phyloP scores from a whole-genome alignment of 192 early-diverging fungal species.

The Entomortierella beljakovae region DNA sequence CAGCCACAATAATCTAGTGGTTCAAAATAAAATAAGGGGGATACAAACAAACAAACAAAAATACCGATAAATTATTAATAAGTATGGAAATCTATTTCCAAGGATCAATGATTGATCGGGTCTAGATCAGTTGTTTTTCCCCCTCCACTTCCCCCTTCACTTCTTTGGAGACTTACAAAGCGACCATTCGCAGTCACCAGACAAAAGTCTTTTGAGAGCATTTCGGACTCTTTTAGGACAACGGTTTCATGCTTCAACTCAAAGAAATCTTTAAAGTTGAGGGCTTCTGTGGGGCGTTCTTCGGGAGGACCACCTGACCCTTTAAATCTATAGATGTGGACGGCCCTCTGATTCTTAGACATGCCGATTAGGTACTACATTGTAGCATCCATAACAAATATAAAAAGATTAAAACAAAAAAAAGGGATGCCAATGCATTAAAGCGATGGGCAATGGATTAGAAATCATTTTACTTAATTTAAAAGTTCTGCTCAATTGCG shows the following conservation, averaged over 20 bases:
- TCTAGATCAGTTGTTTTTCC: too few species aligned
- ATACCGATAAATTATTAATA: background rate
- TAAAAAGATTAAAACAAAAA: background rate
- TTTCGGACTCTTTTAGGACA: slow-evolving; percentile 45
- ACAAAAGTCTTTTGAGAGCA: slow-evolving; percentile 73
- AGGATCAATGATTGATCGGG: background rate
- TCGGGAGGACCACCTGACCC: slow-evolving; percentile 34
- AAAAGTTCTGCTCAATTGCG: background rate
- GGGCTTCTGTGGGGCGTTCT: slow-evolving; percentile 10
- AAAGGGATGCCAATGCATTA: background rate
- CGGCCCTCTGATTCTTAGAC: slow-evolving; percentile 44
- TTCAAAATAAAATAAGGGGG: background rate
- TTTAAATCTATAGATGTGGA: slow-evolving; percentile 48
- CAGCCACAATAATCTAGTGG: slow-evolving; percentile 69
- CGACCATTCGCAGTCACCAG: slow-evolving; percentile 66
- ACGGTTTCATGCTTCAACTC: slow-evolving; percentile 47
- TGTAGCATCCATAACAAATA: background rate
- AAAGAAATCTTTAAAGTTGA: slow-evolving; percentile 43
- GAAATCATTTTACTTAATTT: slow-evolving; percentile 21
- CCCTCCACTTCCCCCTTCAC: too few species aligned
- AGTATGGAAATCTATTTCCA: background rate
- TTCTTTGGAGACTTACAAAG: slow-evolving; percentile 53
- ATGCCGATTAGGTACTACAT: slow-evolving; percentile 49
- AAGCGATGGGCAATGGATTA: slow-evolving; percentile 5
- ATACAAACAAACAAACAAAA: background rate